These are phyloP conservation scores for Chrysopogon serrulatus DNA, from an alignment of 176 grass and related monocot species.

Conservation along the genomic window DNA sequence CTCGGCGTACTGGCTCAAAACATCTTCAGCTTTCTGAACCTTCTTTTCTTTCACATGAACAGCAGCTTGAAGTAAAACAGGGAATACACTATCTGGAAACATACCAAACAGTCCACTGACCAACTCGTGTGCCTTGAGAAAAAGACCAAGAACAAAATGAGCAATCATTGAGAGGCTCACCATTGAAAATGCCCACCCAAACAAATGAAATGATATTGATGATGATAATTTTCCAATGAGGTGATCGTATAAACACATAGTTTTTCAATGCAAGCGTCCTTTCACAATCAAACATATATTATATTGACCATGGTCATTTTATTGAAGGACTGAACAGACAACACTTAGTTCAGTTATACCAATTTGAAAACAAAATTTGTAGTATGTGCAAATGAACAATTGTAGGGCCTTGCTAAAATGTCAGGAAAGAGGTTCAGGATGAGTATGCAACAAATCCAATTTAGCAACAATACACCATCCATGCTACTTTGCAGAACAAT, in stretches of 20 bases:
- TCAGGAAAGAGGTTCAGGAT: not conserved
- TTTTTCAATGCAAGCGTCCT: not conserved
- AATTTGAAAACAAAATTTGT: not conserved
- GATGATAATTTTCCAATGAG: not conserved
- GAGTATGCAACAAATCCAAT: not conserved
- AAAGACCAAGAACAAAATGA: not conserved
- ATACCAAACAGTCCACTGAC: conserved; percentile 50
- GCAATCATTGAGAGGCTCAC: not conserved
- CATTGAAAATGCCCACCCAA: not conserved
- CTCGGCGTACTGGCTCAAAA: conserved; percentile 58
- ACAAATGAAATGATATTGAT: not conserved
- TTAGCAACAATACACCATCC: not conserved
- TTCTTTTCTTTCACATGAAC: conserved; percentile 82
- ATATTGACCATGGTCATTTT: not conserved
- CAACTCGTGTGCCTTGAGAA: conserved; percentile 70
- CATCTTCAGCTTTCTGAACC: conserved; percentile 73
- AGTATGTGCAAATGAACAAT: not conserved
- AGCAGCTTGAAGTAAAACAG: conserved; percentile 75
- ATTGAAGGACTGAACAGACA: not conserved
- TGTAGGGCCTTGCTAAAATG: not conserved
- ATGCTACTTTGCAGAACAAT: not conserved
- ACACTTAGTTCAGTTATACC: not conserved
- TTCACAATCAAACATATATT: not conserved
- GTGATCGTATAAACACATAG: not conserved
- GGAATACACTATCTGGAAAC: conserved; percentile 53